Base-by-base conservation (phyloP, 768 basidiomycete genomes). In the Coprinopsis cinerea region DNA sequence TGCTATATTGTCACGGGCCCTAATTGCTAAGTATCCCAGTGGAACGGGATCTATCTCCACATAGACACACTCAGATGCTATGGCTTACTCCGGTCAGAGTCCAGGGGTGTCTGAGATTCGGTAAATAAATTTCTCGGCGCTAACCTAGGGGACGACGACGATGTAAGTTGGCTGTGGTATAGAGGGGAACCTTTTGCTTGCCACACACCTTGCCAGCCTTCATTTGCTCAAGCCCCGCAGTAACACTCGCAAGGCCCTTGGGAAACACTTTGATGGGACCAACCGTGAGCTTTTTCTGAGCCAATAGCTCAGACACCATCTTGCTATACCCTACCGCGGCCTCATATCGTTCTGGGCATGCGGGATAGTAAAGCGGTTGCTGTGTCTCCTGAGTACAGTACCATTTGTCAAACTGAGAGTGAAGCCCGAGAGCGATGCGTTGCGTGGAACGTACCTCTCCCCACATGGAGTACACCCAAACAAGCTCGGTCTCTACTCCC, bases 401-500 rank as follows among this genome's bases (percentile, higher is more conserved):
- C 30, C 9, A 27, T 3, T 27, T 7, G 18, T 6, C n/a, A n/a
- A 4, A 14, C 26, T 6, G 14, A 24, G 3, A 4, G 39, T 2
- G 23, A 13, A 15, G 18, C 7, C 13, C 22, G 5, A 23, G 3
- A 13, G 11, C 23, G 25, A 25, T 20, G 25, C 23, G 44, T n/a
- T n/a, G n/a, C n/a, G 23, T 11, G 14, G 23, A n/a, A 27, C 57
- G 27, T 46, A 59, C 59, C 50, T 61, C 43, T 10, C 57, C 59
- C 52, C 53, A 53, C 46, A 58, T 50, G 9, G 60, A 55, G 40
- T 61, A 58, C 23, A 49, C 57, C 14, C 59, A 46, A n/a, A 57
- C 45, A 23, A 58, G 55, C n/a, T 51, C 51, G n/a, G 55, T 57
- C 6, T 50, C 46, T 10, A 61, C 56, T 5, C 46, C 52, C 25